Percentiles rank a stretch among this genome's conserved stretches.
These are phyloP conservation scores for Malassezia sp. DNA, from an alignment of 1,284 basidiomycete species.

Conservation along the genomic window DNA sequence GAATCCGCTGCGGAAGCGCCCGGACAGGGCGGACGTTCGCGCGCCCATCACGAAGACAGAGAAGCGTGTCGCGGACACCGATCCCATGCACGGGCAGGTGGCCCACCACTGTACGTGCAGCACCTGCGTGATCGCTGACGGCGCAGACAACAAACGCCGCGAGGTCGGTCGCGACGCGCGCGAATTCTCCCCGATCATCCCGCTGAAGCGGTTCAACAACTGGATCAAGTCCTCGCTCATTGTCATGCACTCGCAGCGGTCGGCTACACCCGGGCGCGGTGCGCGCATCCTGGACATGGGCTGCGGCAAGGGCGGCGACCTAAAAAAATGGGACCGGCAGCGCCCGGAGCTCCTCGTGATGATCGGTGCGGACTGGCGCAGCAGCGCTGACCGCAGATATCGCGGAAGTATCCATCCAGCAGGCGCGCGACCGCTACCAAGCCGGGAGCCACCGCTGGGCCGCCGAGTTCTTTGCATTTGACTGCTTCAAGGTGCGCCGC, in stretches of 20 bases:
- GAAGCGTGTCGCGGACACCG: conserved; percentile 20
- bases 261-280: no score
- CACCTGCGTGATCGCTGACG: conserved; percentile 4
- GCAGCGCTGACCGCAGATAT: no score
- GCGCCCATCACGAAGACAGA: conserved; percentile 15
- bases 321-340: conserved; percentile 91
- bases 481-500: conserved; percentile 64
- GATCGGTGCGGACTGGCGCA: no score
- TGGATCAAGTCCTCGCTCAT: conserved; percentile 51
- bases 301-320: conserved; percentile 94
- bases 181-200: conserved; percentile 84
- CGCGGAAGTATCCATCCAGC: conserved; percentile 76
- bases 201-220: conserved; percentile 94
- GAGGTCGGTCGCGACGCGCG: conserved; percentile 77
- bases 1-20: conserved; percentile 23
- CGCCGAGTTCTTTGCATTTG: conserved; percentile 71
- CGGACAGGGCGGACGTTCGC: background rate
- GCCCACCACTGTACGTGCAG: conserved; percentile 16
- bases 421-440: conserved; percentile 63
- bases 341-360: conserved; percentile 67
- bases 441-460: conserved; percentile 54
- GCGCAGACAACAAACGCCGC: conserved; percentile 71
- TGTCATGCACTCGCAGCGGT: conserved; percentile 19
- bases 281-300: conserved; percentile 88
- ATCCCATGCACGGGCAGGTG: no score